Percentiles rank a stretch among this genome's conserved stretches.
Conservation (phyloP, 1,139 yeast genomes). For the Debaryomyces singareniensis region DNA sequence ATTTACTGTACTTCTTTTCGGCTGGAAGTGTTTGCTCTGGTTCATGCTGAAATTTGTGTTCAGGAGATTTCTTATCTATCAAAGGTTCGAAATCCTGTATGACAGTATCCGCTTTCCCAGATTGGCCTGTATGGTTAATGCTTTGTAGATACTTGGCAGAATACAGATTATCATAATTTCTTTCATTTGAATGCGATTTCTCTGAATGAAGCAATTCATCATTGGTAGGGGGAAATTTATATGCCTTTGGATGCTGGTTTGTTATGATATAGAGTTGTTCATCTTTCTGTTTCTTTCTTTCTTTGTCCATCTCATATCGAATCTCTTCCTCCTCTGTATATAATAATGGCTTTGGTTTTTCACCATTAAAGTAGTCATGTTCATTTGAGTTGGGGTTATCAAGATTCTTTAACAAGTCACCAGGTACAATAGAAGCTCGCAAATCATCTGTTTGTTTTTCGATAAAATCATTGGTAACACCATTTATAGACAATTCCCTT, state of each 20-base stretch:
- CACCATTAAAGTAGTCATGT: not conserved
- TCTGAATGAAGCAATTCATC: constrained; percentile 12
- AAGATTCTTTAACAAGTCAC: constrained; percentile 22
- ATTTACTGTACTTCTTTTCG: not conserved
- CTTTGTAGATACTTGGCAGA: constrained; percentile 42
- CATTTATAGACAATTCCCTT: constrained; percentile 44
- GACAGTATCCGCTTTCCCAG: constrained; percentile 9
- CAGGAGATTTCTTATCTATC: constrained; percentile 9
- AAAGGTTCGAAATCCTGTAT: constrained; percentile 34
- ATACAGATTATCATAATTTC: constrained; percentile 23
- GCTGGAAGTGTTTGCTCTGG: not conserved
- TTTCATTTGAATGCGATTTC: constrained; percentile 5
- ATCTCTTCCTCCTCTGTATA: constrained; percentile 26
- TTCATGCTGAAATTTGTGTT: not conserved
- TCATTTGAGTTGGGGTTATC: not conserved
- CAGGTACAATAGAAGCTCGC: constrained; percentile 33
- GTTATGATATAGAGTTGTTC: constrained; percentile 35
- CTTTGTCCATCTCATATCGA: constrained; percentile 11
- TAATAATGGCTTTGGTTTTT: constrained; percentile 12
- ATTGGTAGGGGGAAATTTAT: constrained; percentile 45
- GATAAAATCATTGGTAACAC: constrained; percentile 20
- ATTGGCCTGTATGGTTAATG: constrained; percentile 15
- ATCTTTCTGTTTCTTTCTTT: constrained; percentile 5
- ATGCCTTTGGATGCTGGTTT: constrained; percentile 32
- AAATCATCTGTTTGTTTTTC: constrained; percentile 22